phyloP scores from a whole-genome alignment of 768 basidiomycete genomes.

The Panaeolus cyanescens region DNA sequence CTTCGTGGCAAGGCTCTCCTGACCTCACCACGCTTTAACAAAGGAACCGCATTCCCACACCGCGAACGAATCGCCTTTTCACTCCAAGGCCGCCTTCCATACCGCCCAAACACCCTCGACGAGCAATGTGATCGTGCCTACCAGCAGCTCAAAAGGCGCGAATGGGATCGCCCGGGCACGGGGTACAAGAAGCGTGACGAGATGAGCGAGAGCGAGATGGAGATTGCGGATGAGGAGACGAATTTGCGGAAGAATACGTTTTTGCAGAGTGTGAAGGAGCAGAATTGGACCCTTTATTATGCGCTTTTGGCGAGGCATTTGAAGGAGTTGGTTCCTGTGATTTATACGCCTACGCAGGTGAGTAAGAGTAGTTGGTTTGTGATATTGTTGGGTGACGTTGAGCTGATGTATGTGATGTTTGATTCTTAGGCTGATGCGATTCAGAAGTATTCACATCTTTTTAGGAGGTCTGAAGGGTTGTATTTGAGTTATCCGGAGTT shows the following conservation, averaged over 20 bases:
- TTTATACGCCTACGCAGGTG: conserved; percentile 84
- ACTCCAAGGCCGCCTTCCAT: conserved; percentile 51
- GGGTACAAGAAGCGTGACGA: background rate
- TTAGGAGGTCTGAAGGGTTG: conserved; percentile 76
- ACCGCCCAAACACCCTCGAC: conserved; percentile 62
- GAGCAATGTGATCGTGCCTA: conserved; percentile 79
- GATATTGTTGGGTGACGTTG: no score
- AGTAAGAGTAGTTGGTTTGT: no score
- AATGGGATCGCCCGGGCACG: conserved; percentile 6
- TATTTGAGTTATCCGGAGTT: conserved; percentile 64
- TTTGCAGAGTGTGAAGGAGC: conserved; percentile 71
- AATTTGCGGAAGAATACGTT: conserved; percentile 70
- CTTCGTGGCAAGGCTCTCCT: conserved; percentile 66
- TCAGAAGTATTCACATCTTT: conserved; percentile 81
- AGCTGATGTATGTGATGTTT: background rate
- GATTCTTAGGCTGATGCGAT: conserved; percentile 71
- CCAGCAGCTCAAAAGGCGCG: conserved; percentile 48
- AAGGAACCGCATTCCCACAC: conserved; percentile 75
- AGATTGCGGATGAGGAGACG: conserved; percentile 4
- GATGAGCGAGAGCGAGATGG: background rate
- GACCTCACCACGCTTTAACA: conserved; percentile 69
- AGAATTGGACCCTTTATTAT: conserved; percentile 86
- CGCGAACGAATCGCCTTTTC: conserved; percentile 74
- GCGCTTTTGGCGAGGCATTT: conserved; percentile 59
- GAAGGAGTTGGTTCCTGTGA: conserved; percentile 65